Conservation (phyloP, 208 protist species). For the Leishmania guyanensis region DNA sequence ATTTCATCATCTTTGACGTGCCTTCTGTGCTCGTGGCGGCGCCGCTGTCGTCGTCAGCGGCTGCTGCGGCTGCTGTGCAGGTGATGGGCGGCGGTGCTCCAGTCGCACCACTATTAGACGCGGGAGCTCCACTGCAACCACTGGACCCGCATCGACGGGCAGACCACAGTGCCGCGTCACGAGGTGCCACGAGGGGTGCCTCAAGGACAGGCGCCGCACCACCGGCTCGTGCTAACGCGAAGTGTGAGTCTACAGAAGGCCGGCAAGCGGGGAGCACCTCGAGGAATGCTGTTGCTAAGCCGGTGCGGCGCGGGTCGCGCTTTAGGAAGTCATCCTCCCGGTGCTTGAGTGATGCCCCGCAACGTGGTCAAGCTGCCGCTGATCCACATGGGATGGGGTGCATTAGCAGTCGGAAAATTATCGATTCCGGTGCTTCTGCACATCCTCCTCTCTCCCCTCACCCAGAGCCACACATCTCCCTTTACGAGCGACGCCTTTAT, state of each 20-base stretch:
- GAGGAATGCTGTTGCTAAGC: background rate
- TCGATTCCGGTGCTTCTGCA: background rate
- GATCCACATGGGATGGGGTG: background rate
- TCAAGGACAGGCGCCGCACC: background rate
- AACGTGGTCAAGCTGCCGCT: background rate
- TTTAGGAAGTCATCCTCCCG: background rate
- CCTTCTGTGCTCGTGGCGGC: slow-evolving; percentile 20
- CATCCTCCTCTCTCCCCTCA: background rate
- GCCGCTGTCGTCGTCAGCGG: slow-evolving; percentile 21
- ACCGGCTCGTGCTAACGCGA: background rate
- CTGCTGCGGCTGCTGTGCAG: slow-evolving; percentile 15
- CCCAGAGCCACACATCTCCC: slow-evolving; percentile 8
- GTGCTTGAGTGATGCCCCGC: background rate
- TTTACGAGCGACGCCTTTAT: slow-evolving; percentile 25
- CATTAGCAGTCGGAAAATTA: background rate
- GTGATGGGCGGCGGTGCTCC: slow-evolving; percentile 9
- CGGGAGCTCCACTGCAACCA: background rate
- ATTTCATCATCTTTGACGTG: slow-evolving; percentile 22
- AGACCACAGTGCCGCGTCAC: background rate
- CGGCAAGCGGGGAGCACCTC: background rate
- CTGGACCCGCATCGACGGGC: background rate
- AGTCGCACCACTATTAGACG: background rate
- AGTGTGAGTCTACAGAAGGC: background rate
- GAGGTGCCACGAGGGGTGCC: background rate
- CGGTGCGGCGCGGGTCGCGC: background rate